phyloP scores from a whole-genome alignment of 345 rosid species.

The Rhodamnia argentea region DNA sequence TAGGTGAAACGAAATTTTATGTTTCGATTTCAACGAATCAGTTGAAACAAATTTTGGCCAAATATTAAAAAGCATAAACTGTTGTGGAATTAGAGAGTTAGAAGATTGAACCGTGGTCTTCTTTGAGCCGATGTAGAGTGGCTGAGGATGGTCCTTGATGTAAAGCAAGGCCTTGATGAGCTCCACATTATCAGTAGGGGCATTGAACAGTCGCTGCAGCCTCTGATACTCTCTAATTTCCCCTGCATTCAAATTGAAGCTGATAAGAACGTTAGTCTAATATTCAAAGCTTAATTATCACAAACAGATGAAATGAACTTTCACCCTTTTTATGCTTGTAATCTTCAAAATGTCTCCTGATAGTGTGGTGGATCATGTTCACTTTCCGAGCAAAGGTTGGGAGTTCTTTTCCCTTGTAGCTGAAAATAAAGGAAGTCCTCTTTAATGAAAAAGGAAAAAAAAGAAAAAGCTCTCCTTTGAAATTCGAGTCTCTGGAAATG shows the following conservation, averaged over 20 bases:
- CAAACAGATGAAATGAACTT: background rate
- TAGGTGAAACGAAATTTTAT: background rate
- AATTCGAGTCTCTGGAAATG: background rate
- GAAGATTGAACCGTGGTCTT: slow-evolving; percentile 21
- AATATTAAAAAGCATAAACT: too few relatives aligned
- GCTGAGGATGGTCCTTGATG: slow-evolving; percentile 28
- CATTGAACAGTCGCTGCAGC: slow-evolving; percentile 13
- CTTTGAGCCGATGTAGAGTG: slow-evolving; percentile 26
- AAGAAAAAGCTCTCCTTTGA: background rate
- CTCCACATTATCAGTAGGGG: slow-evolving; percentile 24
- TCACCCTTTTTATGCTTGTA: slow-evolving; percentile 7
- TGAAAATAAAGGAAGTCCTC: background rate
- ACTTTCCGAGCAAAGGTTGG: background rate
- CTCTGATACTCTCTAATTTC: slow-evolving; percentile 24
- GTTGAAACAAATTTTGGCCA: background rate
- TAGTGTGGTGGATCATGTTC: slow-evolving; percentile 1
- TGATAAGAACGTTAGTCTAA: background rate
- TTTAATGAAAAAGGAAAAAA: background rate
- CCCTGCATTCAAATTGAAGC: slow-evolving; percentile 9
- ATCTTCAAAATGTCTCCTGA: background rate
- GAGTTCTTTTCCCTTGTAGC: background rate
- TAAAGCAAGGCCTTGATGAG: slow-evolving; percentile 27
- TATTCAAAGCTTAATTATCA: background rate
- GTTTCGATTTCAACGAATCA: background rate
- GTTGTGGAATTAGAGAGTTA: background rate